Base-by-base conservation (phyloP, 2,329 filamentous ascomycete species). In the Penicillium sp. region DNA sequence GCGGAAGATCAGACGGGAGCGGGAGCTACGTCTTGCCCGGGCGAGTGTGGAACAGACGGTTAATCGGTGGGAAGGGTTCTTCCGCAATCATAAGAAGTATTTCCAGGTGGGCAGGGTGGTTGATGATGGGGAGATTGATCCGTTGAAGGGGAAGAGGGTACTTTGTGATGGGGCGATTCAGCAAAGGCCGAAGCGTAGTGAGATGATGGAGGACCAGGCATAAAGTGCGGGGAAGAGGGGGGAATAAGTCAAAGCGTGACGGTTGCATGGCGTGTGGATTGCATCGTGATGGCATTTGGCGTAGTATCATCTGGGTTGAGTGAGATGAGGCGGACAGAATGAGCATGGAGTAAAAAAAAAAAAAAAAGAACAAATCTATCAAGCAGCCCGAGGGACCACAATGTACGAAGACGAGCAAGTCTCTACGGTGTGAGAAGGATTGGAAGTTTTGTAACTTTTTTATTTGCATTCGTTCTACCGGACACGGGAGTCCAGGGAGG, bases 41-140 rank as follows among this genome's bases (percentile, higher is more conserved):
- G 72, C 78, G 56, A 79, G 81, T 66, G 85, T 88, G 2, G 67
- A 81, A 50, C 79, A 82, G 24, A 81, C 82, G 9, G 74, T 98
- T 48, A 74, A 79, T 65, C 84, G 91, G 68, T 97, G 90, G 93
- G 82, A 85, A 51, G 76, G 79, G 44, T 89, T 97, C 72, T 97
- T 96, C 63, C 76, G 71, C 49, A 86, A 85, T 47, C 87, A 82
- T 65, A 80, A 84, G 63, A 89, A 88, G 73, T 97, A 97, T 71
- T 80, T 81, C 53, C 80, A 81, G 69, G 86, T 94, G 4, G 93
- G 93, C 3, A 80, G 77, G 65, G 80, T 97, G 11, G 77, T 81
- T 66, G 71, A 73, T 55, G 76, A 81, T 51, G 77, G 67, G 53
- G 56, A 72, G 34, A 57, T 56, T 43, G 53, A 57, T 32, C 50